Evolutionary conservation across 441 rosid genomes (phyloP).

Genomic region (Flueggea neowawraea): DNA sequence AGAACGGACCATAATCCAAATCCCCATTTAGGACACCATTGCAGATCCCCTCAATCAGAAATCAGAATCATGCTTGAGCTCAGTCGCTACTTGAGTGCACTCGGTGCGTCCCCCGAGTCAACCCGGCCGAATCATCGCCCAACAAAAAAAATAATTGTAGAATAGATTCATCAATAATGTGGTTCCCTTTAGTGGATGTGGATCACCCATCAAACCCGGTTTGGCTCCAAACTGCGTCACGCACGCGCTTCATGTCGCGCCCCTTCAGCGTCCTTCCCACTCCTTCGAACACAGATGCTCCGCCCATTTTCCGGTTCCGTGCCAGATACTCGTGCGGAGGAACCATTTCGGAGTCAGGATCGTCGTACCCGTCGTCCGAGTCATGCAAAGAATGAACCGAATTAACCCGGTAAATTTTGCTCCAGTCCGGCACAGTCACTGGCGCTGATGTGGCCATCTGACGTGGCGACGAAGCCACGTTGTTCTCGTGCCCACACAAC

Average conservation of each 20-base stretch:
- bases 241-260: conserved; percentile 71
- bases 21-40: no score
- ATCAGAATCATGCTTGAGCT: no score
- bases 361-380: conserved; percentile 54
- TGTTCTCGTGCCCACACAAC: conserved; percentile 49
- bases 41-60: no score
- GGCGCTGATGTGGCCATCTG: conserved; percentile 86
- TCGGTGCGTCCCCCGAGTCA: no score
- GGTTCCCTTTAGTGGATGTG: no score
- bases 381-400: conserved; percentile 78
- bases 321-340: conserved; percentile 93
- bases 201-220: conserved; percentile 67
- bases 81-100: no score
- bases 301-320: conserved; percentile 36
- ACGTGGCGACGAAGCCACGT: conserved; percentile 27
- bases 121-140: no score
- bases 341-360: conserved; percentile 58
- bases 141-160: no score
- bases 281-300: conserved; percentile 64
- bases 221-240: conserved; percentile 84
- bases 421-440: conserved; percentile 88
- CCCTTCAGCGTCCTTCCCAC: conserved; percentile 83
- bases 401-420: conserved; percentile 69
- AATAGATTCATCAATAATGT: no score
- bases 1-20: no score